Percentiles rank a stretch among this genome's conserved stretches.
phyloP scores from a whole-genome alignment of 192 early-diverging fungal species.

The Podila minutissima region DNA sequence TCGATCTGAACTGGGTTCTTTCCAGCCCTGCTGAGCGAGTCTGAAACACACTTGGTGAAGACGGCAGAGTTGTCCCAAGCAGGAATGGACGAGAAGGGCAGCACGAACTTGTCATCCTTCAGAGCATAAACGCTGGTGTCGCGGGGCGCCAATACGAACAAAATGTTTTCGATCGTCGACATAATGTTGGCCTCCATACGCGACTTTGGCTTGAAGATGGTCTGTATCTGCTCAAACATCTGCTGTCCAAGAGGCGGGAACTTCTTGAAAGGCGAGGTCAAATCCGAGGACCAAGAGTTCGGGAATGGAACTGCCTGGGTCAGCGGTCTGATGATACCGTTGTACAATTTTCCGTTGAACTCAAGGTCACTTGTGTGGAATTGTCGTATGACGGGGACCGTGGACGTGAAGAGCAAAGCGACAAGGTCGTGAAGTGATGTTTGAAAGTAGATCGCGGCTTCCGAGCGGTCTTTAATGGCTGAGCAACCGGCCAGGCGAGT shows the following conservation, averaged over 20 bases:
- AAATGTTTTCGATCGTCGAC: conserved; percentile 8
- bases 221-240: conserved; percentile 22
- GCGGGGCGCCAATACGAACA: conserved; percentile 10
- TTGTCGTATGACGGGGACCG: background rate
- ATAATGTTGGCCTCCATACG: conserved; percentile 2
- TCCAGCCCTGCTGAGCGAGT: conserved; percentile 8
- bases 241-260: conserved; percentile 37
- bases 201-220: conserved; percentile 12
- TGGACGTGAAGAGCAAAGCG: background rate
- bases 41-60: conserved; percentile 13
- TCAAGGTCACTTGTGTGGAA: background rate
- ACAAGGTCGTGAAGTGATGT: conserved; percentile 10
- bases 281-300: background rate
- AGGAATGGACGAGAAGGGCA: conserved; percentile 25
- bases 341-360: conserved; percentile 11
- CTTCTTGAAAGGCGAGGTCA: background rate
- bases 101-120: conserved; percentile 10
- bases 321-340: conserved; percentile 10
- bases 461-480: conserved; percentile 2
- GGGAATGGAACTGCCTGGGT: background rate
- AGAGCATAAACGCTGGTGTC: conserved; percentile 28
- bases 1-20: conserved; percentile 14
- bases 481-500: conserved; percentile 20
- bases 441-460: conserved; percentile 4
- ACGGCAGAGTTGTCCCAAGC: conserved; percentile 26